phyloP scores from a whole-genome alignment of 306 rosid species.

The Morella rubra region DNA sequence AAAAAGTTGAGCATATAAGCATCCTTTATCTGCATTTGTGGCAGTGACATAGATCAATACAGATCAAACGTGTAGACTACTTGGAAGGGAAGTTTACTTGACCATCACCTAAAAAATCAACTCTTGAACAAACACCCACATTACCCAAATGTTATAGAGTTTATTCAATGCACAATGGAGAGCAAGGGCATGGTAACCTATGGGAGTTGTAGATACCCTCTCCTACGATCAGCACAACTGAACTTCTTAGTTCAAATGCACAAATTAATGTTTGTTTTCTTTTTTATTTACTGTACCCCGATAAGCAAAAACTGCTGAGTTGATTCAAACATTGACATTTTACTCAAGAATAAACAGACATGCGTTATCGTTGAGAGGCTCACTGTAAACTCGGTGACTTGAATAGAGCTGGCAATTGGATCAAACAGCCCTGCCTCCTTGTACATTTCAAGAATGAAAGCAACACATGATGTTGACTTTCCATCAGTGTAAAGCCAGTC shows the following conservation, averaged over 20 bases:
- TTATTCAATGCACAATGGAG: not conserved
- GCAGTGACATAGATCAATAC: conserved; percentile 19
- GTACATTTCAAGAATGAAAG: conserved; percentile 88
- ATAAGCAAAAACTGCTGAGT: conserved; percentile 1
- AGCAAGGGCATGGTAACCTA: not conserved
- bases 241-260: not conserved
- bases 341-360: conserved; percentile 20
- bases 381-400: conserved; percentile 98
- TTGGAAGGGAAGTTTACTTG: not conserved
- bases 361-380: conserved; percentile 32
- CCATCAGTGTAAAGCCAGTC: conserved; percentile 93
- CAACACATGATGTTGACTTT: conserved; percentile 85
- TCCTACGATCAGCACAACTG: not conserved
- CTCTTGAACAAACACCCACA: not conserved
- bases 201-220: not conserved
- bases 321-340: not conserved
- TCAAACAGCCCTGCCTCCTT: conserved; percentile 91
- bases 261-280: not conserved
- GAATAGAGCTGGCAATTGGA: conserved; percentile 74
- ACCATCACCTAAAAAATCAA: not conserved
- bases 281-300: not conserved
- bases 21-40: conserved; percentile 78
- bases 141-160: not conserved
- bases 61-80: conserved; percentile 19
- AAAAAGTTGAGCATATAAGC: conserved; percentile 84